Percentiles rank a stretch among this genome's conserved stretches.
These are phyloP conservation scores for Aspergillus aculeatus DNA, from an alignment of 2,329 filamentous ascomycete species.

Conservation along the genomic window DNA sequence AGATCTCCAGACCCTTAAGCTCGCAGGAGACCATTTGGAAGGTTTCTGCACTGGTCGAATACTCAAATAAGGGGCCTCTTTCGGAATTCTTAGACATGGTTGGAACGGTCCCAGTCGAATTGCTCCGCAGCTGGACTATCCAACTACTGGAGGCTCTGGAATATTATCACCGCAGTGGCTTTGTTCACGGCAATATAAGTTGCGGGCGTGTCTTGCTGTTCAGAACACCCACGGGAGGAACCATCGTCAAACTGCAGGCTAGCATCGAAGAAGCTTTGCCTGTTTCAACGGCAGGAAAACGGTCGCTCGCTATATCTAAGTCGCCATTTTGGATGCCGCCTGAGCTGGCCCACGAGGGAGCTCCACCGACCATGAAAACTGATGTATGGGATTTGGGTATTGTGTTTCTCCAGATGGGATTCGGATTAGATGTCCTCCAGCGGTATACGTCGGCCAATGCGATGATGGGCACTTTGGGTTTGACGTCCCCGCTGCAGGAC, in stretches of 20 bases:
- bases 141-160: constrained; percentile 86
- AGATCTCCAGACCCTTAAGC: constrained; percentile 59
- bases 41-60: constrained; percentile 71
- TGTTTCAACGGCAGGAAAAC: constrained; percentile 45
- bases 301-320: constrained; percentile 57
- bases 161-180: constrained; percentile 79
- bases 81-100: constrained; percentile 78
- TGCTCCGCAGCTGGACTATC: constrained; percentile 84
- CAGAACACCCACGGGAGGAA: constrained; percentile 65
- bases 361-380: constrained; percentile 65
- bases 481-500: constrained; percentile 76
- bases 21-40: constrained; percentile 58
- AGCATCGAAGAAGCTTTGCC: constrained; percentile 52
- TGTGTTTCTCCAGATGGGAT: constrained; percentile 89
- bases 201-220: constrained; percentile 76
- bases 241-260: constrained; percentile 58
- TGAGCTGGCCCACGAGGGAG: constrained; percentile 65
- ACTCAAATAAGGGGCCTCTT: constrained; percentile 78
- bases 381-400: constrained; percentile 96
- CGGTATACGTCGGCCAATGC: constrained; percentile 77
- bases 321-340: constrained; percentile 82
- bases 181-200: constrained; percentile 82
- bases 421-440: constrained; percentile 73
- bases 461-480: constrained; percentile 66
- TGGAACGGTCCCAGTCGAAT: constrained; percentile 69